Percentiles rank a stretch among this genome's conserved stretches.
These are phyloP conservation scores for Gillenia trifoliata DNA, from an alignment of 306 rosid species.

Conservation along the genomic window DNA sequence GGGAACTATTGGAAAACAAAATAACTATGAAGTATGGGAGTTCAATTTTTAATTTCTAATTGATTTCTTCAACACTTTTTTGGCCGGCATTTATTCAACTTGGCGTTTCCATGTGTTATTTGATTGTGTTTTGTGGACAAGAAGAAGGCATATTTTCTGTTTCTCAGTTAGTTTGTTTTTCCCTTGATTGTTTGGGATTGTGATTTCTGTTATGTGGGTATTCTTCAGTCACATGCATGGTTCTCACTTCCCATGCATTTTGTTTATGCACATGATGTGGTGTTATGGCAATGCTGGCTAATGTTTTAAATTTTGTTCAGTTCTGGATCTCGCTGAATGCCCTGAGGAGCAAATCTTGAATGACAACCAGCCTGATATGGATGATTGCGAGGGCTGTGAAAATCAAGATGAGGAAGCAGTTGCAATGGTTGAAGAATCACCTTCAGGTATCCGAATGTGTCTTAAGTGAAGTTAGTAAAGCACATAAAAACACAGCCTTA, in stretches of 20 bases:
- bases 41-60: neutral
- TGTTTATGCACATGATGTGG: conserved; percentile 5
- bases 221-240: neutral
- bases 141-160: neutral
- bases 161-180: neutral
- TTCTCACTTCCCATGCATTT: neutral
- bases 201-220: neutral
- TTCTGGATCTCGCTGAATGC: conserved; percentile 44
- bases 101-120: neutral
- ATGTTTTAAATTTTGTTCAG: conserved; percentile 28
- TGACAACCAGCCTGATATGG: conserved; percentile 73
- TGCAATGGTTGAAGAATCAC: conserved; percentile 79
- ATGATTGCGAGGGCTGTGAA: conserved; percentile 57
- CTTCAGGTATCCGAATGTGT: conserved; percentile 49
- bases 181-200: neutral
- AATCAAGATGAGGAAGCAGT: conserved; percentile 76
- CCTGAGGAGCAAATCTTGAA: conserved; percentile 80
- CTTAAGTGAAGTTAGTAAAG: conserved; percentile 1
- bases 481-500: neutral
- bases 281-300: conserved; percentile 8
- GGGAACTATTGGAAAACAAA: neutral
- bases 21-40: neutral
- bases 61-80: neutral
- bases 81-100: neutral
- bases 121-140: neutral